Evolutionary conservation across 2,329 filamentous ascomycete species (phyloP).

Genomic region (Aspergillus fumigatus): DNA sequence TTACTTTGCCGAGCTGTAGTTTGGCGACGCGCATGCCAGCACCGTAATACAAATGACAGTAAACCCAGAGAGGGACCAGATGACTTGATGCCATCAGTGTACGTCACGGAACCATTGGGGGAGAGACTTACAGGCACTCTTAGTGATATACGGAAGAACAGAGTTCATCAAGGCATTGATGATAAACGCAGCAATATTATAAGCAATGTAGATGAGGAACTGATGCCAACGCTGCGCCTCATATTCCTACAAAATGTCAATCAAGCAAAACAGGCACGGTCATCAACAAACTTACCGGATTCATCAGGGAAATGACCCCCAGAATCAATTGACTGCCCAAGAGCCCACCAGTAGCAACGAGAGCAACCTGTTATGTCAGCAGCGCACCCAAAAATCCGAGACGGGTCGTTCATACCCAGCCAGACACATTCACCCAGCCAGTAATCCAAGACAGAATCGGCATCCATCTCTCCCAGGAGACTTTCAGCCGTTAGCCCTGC

Average conservation of each 20-base stretch:
- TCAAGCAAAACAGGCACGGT: not conserved
- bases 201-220: slow-evolving; percentile 67
- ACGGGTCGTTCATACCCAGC: slow-evolving; percentile 51
- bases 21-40: slow-evolving; percentile 60
- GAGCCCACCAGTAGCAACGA: slow-evolving; percentile 64
- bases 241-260: slow-evolving; percentile 38
- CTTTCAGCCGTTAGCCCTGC: slow-evolving; percentile 13
- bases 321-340: slow-evolving; percentile 64
- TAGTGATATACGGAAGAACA: slow-evolving; percentile 61
- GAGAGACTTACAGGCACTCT: slow-evolving; percentile 50
- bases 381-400: not conserved
- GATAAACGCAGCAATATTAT: slow-evolving; percentile 56
- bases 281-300: slow-evolving; percentile 35
- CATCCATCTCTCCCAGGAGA: slow-evolving; percentile 58
- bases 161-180: slow-evolving; percentile 63
- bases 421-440: slow-evolving; percentile 65
- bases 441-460: slow-evolving; percentile 65
- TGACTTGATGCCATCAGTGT: slow-evolving; percentile 36
- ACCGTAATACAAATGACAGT: slow-evolving; percentile 66
- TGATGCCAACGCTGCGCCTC: slow-evolving; percentile 62
- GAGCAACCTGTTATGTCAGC: slow-evolving; percentile 39
- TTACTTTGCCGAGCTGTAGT: slow-evolving; percentile 60
- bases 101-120: not conserved
- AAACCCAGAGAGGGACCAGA: slow-evolving; percentile 67
- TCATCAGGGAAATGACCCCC: slow-evolving; percentile 59